Conservation (phyloP, 139 green algal genomes). For the Chlamydomonas sphaeroides region DNA sequence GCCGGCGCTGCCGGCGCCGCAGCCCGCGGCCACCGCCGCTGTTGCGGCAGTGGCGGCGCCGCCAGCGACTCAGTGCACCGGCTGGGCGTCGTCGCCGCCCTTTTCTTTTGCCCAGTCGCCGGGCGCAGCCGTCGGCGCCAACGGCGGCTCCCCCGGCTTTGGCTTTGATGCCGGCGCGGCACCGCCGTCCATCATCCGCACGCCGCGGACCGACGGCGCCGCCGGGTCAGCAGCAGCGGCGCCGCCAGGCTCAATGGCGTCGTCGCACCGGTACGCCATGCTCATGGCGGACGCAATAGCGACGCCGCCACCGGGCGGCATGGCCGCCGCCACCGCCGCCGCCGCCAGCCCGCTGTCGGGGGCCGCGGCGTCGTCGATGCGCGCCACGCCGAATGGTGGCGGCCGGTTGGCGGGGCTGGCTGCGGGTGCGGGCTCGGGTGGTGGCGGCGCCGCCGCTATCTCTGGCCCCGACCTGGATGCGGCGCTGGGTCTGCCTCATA, state of each 20-base stretch:
- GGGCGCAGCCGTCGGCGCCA: not conserved
- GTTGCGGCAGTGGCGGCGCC: not conserved
- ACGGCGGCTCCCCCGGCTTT: not conserved
- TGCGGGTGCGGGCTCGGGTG: no score
- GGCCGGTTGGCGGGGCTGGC: no score
- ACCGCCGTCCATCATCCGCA: not conserved
- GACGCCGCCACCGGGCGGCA: not conserved
- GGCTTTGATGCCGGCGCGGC: no score
- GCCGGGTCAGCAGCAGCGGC: not conserved
- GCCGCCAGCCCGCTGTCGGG: not conserved
- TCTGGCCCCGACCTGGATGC: not conserved
- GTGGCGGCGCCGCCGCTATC: no score
- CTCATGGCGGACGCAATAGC: slow-evolving; percentile 11
- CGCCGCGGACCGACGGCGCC: not conserved
- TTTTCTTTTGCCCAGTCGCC: not conserved
- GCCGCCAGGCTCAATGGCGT: not conserved
- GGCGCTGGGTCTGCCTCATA: not conserved
- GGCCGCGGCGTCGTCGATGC: not conserved
- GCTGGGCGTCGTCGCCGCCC: not conserved
- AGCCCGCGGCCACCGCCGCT: not conserved
- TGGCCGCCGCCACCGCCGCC: not conserved
- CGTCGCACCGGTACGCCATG: not conserved
- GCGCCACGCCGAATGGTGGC: no score
- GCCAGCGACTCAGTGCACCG: not conserved
- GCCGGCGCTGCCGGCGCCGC: not conserved